Evolutionary conservation across 2,329 filamentous ascomycete species (phyloP).

Genomic region (Ophiostoma novo-ulmi): DNA sequence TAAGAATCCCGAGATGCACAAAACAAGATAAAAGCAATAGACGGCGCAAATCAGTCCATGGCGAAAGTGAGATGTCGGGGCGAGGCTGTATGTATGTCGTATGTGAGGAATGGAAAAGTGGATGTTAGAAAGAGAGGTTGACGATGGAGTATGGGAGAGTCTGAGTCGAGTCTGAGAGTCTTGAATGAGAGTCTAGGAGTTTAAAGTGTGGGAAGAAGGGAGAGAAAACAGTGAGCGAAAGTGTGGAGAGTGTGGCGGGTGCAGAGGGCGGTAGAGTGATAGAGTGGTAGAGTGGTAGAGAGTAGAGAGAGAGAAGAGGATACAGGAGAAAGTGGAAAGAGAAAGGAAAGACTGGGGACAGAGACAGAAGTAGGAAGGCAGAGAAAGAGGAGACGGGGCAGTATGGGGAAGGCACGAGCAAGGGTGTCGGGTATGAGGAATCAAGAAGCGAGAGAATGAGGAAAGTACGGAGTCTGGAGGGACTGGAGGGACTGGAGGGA

Average conservation of each 20-base stretch:
- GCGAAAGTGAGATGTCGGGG: slow-evolving; percentile 1
- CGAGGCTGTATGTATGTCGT: not conserved
- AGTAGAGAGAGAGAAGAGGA: not conserved
- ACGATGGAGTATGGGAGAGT: slow-evolving; percentile 12
- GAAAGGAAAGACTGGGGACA: slow-evolving; percentile 6
- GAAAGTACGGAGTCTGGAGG: slow-evolving; percentile 4
- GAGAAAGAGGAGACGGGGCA: not conserved
- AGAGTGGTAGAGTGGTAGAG: not conserved
- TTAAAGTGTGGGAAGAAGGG: slow-evolving; percentile 1
- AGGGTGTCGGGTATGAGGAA: not conserved
- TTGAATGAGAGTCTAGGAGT: not conserved
- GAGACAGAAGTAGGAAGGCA: not conserved
- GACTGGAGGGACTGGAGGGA: not conserved
- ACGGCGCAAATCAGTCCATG: slow-evolving; percentile 16
- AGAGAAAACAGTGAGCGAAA: slow-evolving; percentile 18
- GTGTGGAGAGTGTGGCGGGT: slow-evolving; percentile 15
- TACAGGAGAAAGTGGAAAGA: not conserved
- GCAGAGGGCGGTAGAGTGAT: not conserved
- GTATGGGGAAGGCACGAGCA: slow-evolving; percentile 14
- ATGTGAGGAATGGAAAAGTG: slow-evolving; percentile 14
- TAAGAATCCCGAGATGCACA: not conserved
- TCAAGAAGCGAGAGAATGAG: not conserved
- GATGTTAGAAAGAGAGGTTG: slow-evolving; percentile 10
- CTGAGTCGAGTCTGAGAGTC: not conserved
- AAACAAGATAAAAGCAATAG: not conserved